Evolutionary conservation across 805 yeast species (phyloP).

Genomic region (Isabelozyma pseudorhagii): DNA sequence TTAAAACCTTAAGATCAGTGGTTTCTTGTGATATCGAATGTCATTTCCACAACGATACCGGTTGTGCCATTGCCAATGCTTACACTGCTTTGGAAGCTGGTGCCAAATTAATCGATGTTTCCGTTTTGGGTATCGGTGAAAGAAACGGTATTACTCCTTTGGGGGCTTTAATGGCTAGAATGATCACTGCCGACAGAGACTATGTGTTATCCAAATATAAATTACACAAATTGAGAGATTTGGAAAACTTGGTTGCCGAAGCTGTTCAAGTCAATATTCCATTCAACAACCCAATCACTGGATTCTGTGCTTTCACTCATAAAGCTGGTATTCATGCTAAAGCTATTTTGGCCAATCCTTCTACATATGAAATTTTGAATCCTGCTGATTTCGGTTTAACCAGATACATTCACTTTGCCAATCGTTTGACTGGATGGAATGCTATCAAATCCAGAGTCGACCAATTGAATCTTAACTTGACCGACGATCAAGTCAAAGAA

Average conservation of each 20-base stretch:
- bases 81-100: constrained; percentile 98
- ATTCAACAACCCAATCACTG: constrained; percentile 97
- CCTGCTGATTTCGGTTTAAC: constrained; percentile 95
- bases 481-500: constrained; percentile 93
- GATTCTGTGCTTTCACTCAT: constrained; percentile 99
- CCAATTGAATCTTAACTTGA: constrained; percentile 83
- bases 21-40: constrained; percentile 97
- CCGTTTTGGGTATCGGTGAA: constrained; percentile 97
- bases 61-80: constrained; percentile 98
- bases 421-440: constrained; percentile 98
- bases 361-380: constrained; percentile 94
- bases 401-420: constrained; percentile 96
- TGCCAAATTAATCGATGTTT: constrained; percentile 89
- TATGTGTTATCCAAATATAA: constrained; percentile 93
- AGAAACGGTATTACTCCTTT: constrained; percentile 97
- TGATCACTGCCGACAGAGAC: constrained; percentile 98
- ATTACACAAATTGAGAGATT: constrained; percentile 90
- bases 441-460: constrained; percentile 98
- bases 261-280: constrained; percentile 97
- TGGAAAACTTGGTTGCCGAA: constrained; percentile 94
- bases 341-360: constrained; percentile 97
- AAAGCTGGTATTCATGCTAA: constrained; percentile 99
- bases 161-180: constrained; percentile 98
- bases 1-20: constrained; percentile 87
- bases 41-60: constrained; percentile 98